Conservation (phyloP, 306 rosid species). For the Gastrolobium villosum region DNA sequence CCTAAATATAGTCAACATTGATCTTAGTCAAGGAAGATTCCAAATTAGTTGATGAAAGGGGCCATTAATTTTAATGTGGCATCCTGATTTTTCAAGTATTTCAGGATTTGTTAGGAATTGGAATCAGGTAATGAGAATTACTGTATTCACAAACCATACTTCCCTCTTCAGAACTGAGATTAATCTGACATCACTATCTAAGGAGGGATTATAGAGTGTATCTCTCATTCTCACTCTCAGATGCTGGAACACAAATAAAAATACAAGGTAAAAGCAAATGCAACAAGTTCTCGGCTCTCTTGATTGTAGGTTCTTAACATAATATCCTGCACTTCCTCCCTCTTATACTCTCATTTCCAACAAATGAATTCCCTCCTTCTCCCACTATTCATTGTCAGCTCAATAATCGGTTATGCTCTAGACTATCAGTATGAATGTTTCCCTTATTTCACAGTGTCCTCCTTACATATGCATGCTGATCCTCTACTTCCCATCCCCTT, state of each 20-base stretch:
- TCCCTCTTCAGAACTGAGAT: constrained; percentile 23
- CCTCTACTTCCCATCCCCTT: constrained; percentile 4
- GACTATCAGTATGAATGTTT: background rate
- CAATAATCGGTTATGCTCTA: background rate
- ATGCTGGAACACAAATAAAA: constrained; percentile 34
- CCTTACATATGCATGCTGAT: background rate
- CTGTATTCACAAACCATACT: constrained; percentile 6
- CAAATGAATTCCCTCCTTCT: background rate
- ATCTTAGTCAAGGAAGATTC: background rate
- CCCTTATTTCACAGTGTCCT: constrained; percentile 9
- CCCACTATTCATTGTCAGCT: background rate
- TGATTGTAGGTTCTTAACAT: too few relatives aligned
- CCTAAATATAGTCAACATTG: constrained; percentile 14
- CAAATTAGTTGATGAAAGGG: constrained; percentile 2
- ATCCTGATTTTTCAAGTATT: constrained; percentile 7
- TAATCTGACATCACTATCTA: background rate
- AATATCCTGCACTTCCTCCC: background rate
- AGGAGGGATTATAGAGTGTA: constrained; percentile 8
- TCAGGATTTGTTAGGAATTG: background rate
- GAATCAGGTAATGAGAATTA: constrained; percentile 3
- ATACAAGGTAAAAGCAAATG: constrained; percentile 9
- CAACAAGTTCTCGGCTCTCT: background rate
- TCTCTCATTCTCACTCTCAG: constrained; percentile 20
- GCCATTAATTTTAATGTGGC: constrained; percentile 15
- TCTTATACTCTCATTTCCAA: background rate